Percentiles rank a stretch among this genome's conserved stretches.
These are phyloP conservation scores for Porphyrellus sp. DNA, from an alignment of 1,284 basidiomycete species.

Conservation along the genomic window DNA sequence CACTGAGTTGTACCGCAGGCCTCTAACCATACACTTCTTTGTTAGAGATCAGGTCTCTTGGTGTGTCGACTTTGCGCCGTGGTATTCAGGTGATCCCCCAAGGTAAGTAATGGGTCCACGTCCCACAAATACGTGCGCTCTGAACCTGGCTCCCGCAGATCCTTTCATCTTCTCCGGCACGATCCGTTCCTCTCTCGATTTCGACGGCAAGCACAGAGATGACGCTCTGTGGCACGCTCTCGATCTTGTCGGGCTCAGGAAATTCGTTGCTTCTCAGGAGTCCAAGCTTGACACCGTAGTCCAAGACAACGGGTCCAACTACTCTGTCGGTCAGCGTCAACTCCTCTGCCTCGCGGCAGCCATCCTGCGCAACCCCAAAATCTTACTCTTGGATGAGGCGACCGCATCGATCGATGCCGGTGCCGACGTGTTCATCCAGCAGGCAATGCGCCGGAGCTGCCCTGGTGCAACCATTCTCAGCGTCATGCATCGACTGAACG, in stretches of 20 bases:
- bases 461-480: slow-evolving; percentile 28
- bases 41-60: slow-evolving; percentile 30
- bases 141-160: slow-evolving; percentile 14
- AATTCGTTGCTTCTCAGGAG: slow-evolving; percentile 25
- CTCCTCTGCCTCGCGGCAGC: slow-evolving; percentile 39
- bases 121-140: background rate
- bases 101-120: slow-evolving; percentile 12
- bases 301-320: slow-evolving; percentile 32
- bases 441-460: slow-evolving; percentile 32
- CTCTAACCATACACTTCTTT: background rate
- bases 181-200: slow-evolving; percentile 31
- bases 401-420: slow-evolving; percentile 36
- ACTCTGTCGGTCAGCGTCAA: slow-evolving; percentile 34
- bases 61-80: slow-evolving; percentile 28
- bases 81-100: slow-evolving; percentile 33
- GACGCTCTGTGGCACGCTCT: slow-evolving; percentile 30
- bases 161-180: slow-evolving; percentile 35
- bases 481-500: slow-evolving; percentile 32
- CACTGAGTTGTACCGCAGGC: background rate
- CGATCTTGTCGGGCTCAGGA: slow-evolving; percentile 33
- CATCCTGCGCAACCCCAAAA: slow-evolving; percentile 45
- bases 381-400: slow-evolving; percentile 51
- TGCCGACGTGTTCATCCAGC: slow-evolving; percentile 33
- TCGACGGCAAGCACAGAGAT: slow-evolving; percentile 24
- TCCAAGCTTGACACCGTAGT: slow-evolving; percentile 31